Percentiles rank a stretch among this genome's conserved stretches.
phyloP scores from a whole-genome alignment of 148 eudicot species.

The Nyssa sinensis region DNA sequence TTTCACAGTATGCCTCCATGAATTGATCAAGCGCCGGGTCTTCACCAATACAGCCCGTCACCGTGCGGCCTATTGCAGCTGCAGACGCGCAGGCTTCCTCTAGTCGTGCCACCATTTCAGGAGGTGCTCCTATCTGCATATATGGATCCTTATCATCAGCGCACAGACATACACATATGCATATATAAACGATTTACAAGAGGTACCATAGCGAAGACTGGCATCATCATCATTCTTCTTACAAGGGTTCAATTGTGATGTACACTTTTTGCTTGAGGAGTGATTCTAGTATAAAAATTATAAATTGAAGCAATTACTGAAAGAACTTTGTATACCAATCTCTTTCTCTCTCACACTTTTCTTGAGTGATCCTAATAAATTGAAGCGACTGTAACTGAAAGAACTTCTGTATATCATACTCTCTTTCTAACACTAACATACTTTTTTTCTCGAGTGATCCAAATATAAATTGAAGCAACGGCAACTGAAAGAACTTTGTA shows the following conservation, averaged over 20 bases:
- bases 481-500: too few species aligned
- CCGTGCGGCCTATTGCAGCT: constrained; percentile 21
- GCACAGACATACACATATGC: background rate
- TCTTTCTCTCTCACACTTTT: background rate
- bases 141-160: background rate
- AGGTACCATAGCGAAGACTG: background rate
- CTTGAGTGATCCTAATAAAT: too few species aligned
- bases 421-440: too few species aligned
- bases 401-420: too few species aligned
- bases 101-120: constrained; percentile 81
- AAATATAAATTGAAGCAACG: too few species aligned
- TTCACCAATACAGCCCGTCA: constrained; percentile 50
- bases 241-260: background rate
- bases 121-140: constrained; percentile 88
- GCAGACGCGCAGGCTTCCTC: constrained; percentile 69
- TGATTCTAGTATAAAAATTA: background rate
- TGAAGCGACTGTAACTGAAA: too few species aligned
- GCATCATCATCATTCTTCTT: background rate
- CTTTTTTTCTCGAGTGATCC: too few species aligned
- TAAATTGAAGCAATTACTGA: background rate
- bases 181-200: background rate
- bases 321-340: too few species aligned
- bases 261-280: background rate
- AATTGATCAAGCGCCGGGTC: constrained; percentile 95
- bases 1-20: constrained; percentile 98